A percentile compares a stretch with the other conserved stretches of the same genome.
Conservation (phyloP, 2,329 filamentous ascomycete species). For the Hypoxylon sp. region DNA sequence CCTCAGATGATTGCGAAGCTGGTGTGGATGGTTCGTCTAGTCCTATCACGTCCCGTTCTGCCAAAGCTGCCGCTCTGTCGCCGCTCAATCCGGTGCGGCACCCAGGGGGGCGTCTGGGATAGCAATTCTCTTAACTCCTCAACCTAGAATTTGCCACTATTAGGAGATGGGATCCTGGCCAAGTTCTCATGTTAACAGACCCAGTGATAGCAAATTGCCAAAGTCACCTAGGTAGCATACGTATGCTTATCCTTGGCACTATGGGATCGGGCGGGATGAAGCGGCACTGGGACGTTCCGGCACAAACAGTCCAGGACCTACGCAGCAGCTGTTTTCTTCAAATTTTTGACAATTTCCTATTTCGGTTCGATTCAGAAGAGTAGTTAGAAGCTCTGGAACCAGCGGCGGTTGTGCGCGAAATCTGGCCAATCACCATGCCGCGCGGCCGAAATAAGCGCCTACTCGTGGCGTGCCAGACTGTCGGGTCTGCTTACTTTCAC, state of each 20-base stretch:
- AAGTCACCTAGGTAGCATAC: constrained; percentile 7
- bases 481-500: constrained; percentile 33
- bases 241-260: constrained; percentile 22
- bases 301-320: constrained; percentile 9
- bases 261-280: constrained; percentile 16
- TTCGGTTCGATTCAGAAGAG: constrained; percentile 1
- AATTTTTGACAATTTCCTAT: constrained; percentile 11
- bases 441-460: constrained; percentile 38
- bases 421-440: constrained; percentile 30
- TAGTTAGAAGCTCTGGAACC: neutral
- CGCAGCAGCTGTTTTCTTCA: constrained; percentile 2
- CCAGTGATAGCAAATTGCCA: constrained; percentile 3
- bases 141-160: constrained; percentile 1
- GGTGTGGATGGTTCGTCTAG: constrained; percentile 3
- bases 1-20: constrained; percentile 3
- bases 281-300: constrained; percentile 11
- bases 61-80: constrained; percentile 6
- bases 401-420: constrained; percentile 34
- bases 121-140: constrained; percentile 9
- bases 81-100: neutral
- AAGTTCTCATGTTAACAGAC: neutral
- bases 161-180: constrained; percentile 5
- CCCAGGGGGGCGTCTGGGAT: constrained; percentile 5
- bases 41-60: constrained; percentile 8
- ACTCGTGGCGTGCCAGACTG: constrained; percentile 25